Conservation (phyloP, 345 rosid species). For the Bruguiera sexangula region DNA sequence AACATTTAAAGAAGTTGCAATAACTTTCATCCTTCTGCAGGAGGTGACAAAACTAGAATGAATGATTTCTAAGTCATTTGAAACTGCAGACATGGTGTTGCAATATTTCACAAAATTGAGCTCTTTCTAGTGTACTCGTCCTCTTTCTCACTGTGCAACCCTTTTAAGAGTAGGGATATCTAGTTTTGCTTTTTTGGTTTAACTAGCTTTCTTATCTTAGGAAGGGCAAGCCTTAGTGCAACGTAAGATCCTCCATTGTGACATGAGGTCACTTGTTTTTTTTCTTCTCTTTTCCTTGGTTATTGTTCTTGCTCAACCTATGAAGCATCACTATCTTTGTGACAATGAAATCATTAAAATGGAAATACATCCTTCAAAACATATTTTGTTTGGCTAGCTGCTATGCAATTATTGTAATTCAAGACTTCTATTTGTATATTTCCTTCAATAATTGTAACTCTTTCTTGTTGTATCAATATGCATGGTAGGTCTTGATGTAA, state of each 20-base stretch:
- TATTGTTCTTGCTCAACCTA: neutral
- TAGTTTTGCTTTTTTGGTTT: no score
- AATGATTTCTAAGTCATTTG: neutral
- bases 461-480: conserved; percentile 8
- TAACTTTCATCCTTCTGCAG: neutral
- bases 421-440: neutral
- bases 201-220: neutral
- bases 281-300: neutral
- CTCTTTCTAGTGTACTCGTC: neutral
- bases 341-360: neutral
- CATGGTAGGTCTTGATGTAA: conserved; percentile 75
- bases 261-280: no score
- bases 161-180: no score
- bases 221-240: no score
- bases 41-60: neutral
- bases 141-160: no score
- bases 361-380: neutral
- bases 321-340: no score
- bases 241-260: no score
- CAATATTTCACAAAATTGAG: neutral
- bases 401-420: neutral
- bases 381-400: neutral
- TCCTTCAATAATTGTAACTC: neutral
- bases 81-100: neutral
- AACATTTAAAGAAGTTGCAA: conserved; percentile 4